Evolutionary conservation across 2,329 filamentous ascomycete genomes (phyloP), one percentile per base, ranked within the genome.

Genomic region (Colletotrichum destructivum): DNA sequence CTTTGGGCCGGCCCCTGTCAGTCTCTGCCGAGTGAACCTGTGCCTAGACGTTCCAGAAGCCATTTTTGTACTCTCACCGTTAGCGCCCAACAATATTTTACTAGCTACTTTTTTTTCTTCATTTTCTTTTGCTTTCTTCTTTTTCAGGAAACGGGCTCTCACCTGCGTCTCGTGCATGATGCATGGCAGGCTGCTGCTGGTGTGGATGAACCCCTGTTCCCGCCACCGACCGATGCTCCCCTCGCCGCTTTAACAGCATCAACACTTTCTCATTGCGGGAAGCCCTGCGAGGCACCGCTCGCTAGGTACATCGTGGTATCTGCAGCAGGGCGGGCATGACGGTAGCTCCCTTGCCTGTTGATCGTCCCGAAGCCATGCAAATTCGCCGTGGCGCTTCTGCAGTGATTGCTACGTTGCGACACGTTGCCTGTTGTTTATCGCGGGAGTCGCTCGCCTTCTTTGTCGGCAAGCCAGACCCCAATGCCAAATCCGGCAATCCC

Each of bases 191-290:
- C 35, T 38, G 35, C 2, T 38, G 57, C 40, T 35, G 63, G 47
- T 59, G 47, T 54, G 40, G 40, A 49, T 40, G 40, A 49, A 54
- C 59, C 65, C 69, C 54, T 71, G 59, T 49, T 63, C 21, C 16
- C 59, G 66, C 64, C 59, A 64, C 69, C 18, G 59, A 42, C 35
- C 65, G 16, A 47, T 4, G 38, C 23, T 15, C 40, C 35, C 18
- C 23, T 42, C 59, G 69, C 69, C 51, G 65, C 65, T 69, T 71
- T 71, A 59, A 40, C n/a, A 21, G 23, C 1, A 12, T 21, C n/a
- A n/a, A 51, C 26, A 40, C 26, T 52, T 71, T 35, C 56, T 62
- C 42, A 11, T 56, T 47, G 38, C 18, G 57, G 35, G 51, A 68
- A 68, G 57, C 57, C 57, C 57, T 52, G 56, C 49, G 56, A 71